A percentile compares a stretch with the other conserved stretches of the same genome.
These are phyloP conservation scores for Lupinus albus DNA, from an alignment of 306 rosid species.

Conservation along the genomic window DNA sequence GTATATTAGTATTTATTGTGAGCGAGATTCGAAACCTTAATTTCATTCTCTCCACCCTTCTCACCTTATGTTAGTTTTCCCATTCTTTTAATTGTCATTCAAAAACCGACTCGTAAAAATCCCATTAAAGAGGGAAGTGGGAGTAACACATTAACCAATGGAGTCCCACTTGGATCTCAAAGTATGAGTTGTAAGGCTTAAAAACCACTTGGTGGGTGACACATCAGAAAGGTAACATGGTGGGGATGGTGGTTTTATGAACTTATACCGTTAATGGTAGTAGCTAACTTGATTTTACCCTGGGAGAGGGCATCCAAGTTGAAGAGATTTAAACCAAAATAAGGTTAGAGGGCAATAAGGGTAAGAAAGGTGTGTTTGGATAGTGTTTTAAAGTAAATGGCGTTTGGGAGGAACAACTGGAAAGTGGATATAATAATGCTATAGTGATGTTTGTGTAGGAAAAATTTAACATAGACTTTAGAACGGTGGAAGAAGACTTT, in stretches of 20 bases:
- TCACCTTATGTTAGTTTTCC: too few species aligned
- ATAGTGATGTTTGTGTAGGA: conserved; percentile 33
- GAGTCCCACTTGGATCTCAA: conserved; percentile 29
- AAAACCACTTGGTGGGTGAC: conserved; percentile 85
- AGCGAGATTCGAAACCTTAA: too few species aligned
- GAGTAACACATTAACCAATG: too few species aligned
- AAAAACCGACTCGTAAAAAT: too few species aligned
- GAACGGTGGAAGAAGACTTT: too few species aligned
- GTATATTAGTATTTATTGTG: too few species aligned
- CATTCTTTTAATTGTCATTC: too few species aligned
- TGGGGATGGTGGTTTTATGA: conserved; percentile 46
- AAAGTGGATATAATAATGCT: conserved; percentile 13
- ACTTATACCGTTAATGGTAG: conserved; percentile 42
- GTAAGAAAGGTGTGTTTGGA: conserved; percentile 43
- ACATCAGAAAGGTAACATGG: conserved; percentile 62
- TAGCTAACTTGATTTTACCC: conserved; percentile 40
- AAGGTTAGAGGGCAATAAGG: conserved; percentile 44
- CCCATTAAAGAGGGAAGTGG: too few species aligned
- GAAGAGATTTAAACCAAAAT: conserved; percentile 35
- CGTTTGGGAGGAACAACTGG: too few species aligned
- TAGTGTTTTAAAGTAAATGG: conserved; percentile 33
- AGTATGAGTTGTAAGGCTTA: conserved; percentile 74
- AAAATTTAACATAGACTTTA: too few species aligned
- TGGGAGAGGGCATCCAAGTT: conserved; percentile 27
- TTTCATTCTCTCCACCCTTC: too few species aligned